Percentiles rank a stretch among this genome's conserved stretches.
These are phyloP conservation scores for Cardamine chenopodiifolia DNA, from an alignment of 345 rosid genomes.

Conservation along the genomic window DNA sequence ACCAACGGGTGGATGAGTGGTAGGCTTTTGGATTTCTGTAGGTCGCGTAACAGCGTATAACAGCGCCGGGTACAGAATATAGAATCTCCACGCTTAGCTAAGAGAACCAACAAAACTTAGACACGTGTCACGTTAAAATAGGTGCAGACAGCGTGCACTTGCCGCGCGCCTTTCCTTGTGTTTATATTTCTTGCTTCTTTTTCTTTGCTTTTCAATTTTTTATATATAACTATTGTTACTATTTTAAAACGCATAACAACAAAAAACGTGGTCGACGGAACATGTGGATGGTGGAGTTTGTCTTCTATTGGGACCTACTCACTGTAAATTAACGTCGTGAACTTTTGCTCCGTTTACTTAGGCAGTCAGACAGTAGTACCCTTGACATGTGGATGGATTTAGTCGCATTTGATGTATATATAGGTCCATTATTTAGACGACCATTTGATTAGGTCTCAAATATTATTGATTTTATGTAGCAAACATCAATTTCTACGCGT, in stretches of 20 bases:
- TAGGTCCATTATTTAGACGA: not conserved
- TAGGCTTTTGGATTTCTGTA: not conserved
- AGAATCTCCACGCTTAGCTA: conserved; percentile 16
- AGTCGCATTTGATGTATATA: not conserved
- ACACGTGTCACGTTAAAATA: not conserved
- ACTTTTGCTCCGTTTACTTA: not conserved
- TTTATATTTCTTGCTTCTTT: not conserved
- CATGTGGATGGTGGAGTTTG: conserved; percentile 41
- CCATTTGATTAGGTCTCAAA: conserved; percentile 1
- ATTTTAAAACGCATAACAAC: conserved; percentile 33
- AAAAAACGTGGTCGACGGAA: conserved; percentile 45
- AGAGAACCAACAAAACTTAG: not conserved
- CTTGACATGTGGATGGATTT: conserved; percentile 10
- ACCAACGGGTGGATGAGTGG: not conserved
- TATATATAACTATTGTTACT: not conserved
- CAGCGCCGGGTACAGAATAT: not conserved
- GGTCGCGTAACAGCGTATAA: conserved; percentile 30
- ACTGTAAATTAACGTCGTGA: conserved; percentile 25
- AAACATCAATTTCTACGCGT: conserved; percentile 12
- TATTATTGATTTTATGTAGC: not conserved
- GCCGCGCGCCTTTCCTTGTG: conserved; percentile 4
- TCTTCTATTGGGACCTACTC: conserved; percentile 28
- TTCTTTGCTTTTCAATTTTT: not conserved
- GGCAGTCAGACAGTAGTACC: conserved; percentile 9
- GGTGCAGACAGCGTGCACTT: conserved; percentile 36